Evolutionary conservation across 495 filamentous ascomycete species (phyloP), one percentile per base, ranked within the genome.

Genomic region (Aspergillus baeticus): DNA sequence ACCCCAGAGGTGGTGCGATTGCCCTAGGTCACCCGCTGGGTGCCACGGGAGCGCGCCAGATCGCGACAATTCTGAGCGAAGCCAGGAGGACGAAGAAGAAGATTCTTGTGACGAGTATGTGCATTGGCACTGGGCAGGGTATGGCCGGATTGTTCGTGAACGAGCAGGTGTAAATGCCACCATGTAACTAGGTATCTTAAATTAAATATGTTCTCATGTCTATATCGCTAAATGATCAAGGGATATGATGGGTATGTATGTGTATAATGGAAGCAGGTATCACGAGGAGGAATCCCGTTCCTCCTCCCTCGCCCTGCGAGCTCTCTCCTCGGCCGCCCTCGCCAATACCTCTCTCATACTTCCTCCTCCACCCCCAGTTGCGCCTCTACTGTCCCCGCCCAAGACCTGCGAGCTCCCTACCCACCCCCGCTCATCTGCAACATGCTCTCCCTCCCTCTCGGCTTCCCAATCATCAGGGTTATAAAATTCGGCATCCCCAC

Each of bases 91-190:
- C 84, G 42, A 89, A 88, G 77, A 90, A 90, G 79, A 92, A 87
- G 87, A 74, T 95, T 31, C 66, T 93, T 56, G 72, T 95, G 60
- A 93, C 88, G 23, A 90, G 86, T 64, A 95, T 93, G 89, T 93
- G 89, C 67, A 91, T 95, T 67, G 87, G 89, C 21, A 90, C 87
- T 29, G 90, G 85, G 36, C 84, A 86, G 79, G 90, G 89, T 31
- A 95, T 92, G 90, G 90, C 90, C 34, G 90, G 86, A 5, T 68
- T 93, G 70, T 89, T 91, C 74, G 87, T 92, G 18, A 92, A 92
- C 61, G 89, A 91, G 79, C 82, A 87, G 71, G 66, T 77, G 41
- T 80, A 69, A 65, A 61, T 48, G 51, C 37, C 23, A 6, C 17
- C 2, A 6, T 26, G 18, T 54, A 29, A 29, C 26, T 29, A 29